Evolutionary conservation across 2,329 filamentous ascomycete genomes (phyloP).

Genomic region (Penicillium sp.): DNA sequence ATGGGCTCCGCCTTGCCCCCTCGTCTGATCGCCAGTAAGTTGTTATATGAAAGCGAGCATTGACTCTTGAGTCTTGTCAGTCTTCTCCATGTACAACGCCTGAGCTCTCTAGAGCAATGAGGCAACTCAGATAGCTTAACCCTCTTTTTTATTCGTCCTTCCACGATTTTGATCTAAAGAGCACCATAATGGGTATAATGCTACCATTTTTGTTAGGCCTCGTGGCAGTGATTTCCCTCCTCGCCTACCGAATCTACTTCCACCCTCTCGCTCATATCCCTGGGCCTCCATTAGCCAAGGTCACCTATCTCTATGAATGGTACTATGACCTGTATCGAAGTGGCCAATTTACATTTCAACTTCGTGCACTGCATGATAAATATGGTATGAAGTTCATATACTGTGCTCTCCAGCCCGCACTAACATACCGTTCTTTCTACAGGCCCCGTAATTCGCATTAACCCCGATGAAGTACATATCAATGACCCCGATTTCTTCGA

Average conservation of each 20-base stretch:
- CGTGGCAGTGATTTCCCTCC: background rate
- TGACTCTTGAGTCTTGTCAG: too few relatives aligned
- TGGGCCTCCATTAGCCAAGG: background rate
- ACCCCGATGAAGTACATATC: conserved; percentile 1
- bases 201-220: background rate
- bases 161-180: too few relatives aligned
- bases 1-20: too few relatives aligned
- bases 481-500: conserved; percentile 1
- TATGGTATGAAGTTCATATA: background rate
- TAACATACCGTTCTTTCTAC: background rate
- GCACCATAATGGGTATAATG: too few relatives aligned
- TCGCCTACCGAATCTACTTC: background rate
- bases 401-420: too few relatives aligned
- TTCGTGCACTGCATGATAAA: background rate
- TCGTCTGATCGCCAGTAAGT: too few relatives aligned
- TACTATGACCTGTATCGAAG: background rate
- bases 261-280: conserved; percentile 1
- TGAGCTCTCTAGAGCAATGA: too few relatives aligned
- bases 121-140: too few relatives aligned
- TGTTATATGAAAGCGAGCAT: too few relatives aligned
- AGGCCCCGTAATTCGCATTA: background rate
- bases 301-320: background rate
- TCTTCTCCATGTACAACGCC: too few relatives aligned
- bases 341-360: background rate
- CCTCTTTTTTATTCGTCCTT: too few relatives aligned